These are phyloP conservation scores for Plantago ovata DNA, from an alignment of 257 asterid genomes.

Conservation along the genomic window DNA sequence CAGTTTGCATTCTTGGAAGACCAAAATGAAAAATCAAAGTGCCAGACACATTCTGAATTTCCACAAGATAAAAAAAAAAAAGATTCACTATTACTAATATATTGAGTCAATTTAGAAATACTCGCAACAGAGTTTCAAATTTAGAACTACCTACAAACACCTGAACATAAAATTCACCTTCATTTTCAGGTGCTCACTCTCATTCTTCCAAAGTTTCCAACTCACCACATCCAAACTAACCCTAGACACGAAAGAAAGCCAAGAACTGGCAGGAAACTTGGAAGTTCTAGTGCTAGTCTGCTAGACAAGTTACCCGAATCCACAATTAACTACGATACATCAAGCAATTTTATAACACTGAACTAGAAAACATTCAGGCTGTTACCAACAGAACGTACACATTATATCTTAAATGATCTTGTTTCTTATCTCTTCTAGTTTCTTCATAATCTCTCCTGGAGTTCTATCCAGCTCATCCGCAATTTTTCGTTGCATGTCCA, in stretches of 20 bases:
- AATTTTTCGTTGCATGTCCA: conserved; percentile 95
- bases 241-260: not conserved
- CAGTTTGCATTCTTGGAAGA: no score
- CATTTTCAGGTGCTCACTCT: not conserved
- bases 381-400: conserved; percentile 16
- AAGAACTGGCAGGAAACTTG: not conserved
- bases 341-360: not conserved
- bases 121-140: no score
- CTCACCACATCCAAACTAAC: not conserved
- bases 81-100: no score
- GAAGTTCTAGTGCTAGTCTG: not conserved
- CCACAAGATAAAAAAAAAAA: no score
- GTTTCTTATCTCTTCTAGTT: conserved; percentile 90
- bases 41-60: no score
- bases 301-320: not conserved
- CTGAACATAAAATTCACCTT: no score
- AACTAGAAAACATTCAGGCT: not conserved
- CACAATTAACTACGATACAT: not conserved
- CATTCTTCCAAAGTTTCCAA: not conserved
- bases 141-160: no score
- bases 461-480: conserved; percentile 98
- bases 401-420: conserved; percentile 61
- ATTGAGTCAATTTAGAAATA: no score
- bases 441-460: conserved; percentile 92
- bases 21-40: no score